Evolutionary conservation across 257 asterid species (phyloP).

Genomic region (Fraxinus cuspidata): DNA sequence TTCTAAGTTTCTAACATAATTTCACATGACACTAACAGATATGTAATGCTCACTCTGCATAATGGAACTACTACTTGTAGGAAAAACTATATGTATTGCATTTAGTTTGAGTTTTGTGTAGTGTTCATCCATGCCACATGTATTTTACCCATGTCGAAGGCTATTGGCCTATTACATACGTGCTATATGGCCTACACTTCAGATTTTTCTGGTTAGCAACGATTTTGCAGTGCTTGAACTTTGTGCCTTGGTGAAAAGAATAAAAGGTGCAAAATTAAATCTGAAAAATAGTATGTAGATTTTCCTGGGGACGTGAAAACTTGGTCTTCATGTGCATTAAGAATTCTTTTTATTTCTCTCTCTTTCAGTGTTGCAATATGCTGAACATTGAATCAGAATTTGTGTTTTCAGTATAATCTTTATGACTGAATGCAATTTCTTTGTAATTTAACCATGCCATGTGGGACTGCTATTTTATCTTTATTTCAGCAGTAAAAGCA

Average conservation of each 20-base stretch:
- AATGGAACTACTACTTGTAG: not conserved
- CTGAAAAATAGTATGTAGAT: not conserved
- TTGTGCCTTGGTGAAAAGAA: not conserved
- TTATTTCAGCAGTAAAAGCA: constrained; percentile 55
- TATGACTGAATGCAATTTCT: constrained; percentile 20
- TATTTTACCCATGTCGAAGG: not conserved
- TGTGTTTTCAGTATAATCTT: constrained; percentile 7
- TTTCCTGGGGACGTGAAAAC: not conserved
- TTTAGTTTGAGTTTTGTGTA: not conserved
- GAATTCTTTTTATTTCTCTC: not conserved
- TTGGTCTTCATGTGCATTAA: not conserved
- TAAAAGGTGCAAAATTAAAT: not conserved
- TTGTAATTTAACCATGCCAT: constrained; percentile 42
- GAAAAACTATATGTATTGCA: not conserved
- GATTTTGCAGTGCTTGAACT: not conserved
- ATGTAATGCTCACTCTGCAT: not conserved
- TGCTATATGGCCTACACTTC: not conserved
- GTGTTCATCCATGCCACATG: not conserved
- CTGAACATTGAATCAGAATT: constrained; percentile 3
- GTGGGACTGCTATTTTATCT: constrained; percentile 40
- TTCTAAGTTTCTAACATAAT: not conserved
- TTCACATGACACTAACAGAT: not conserved
- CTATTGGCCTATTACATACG: not conserved
- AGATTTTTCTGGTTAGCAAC: not conserved
- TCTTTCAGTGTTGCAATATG: not conserved